These are phyloP conservation scores for Malassezia arunalokei DNA, from an alignment of 1,284 basidiomycete genomes.

Conservation along the genomic window DNA sequence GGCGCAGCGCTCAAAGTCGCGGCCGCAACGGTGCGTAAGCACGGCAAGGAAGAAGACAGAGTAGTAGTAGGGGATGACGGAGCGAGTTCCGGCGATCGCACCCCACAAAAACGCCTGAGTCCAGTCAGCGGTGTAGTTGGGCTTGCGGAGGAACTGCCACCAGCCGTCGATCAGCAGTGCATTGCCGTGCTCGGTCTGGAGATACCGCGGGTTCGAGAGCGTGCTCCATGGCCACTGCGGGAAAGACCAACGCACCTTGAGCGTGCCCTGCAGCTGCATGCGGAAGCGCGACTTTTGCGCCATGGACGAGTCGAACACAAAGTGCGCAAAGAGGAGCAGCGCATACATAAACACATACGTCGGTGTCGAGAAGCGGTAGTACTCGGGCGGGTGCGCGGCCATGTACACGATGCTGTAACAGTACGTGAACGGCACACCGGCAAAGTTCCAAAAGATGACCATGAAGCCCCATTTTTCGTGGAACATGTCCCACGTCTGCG, in stretches of 20 bases:
- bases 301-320: slow-evolving; percentile 75
- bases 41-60: slow-evolving; percentile 37
- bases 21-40: slow-evolving; percentile 37
- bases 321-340: slow-evolving; percentile 32
- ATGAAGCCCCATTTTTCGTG: slow-evolving; percentile 46
- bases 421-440: slow-evolving; percentile 61
- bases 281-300: slow-evolving; percentile 96
- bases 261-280: slow-evolving; percentile 78
- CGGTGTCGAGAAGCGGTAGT: slow-evolving; percentile 71
- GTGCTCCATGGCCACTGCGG: slow-evolving; percentile 78
- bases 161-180: slow-evolving; percentile 71
- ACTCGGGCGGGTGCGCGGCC: slow-evolving; percentile 77
- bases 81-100: slow-evolving; percentile 65
- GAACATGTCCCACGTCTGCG: slow-evolving; percentile 71
- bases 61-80: slow-evolving; percentile 80
- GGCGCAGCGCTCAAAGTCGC: slow-evolving; percentile 55
- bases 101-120: slow-evolving; percentile 69
- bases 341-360: slow-evolving; percentile 54
- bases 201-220: slow-evolving; percentile 76
- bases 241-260: slow-evolving; percentile 67
- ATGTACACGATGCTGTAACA: slow-evolving; percentile 86
- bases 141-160: slow-evolving; percentile 58
- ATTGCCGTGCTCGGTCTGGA: slow-evolving; percentile 90
- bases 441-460: slow-evolving; percentile 62
- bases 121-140: slow-evolving; percentile 60